Conservation (phyloP, 306 rosid species). For the Parietaria judaica region DNA sequence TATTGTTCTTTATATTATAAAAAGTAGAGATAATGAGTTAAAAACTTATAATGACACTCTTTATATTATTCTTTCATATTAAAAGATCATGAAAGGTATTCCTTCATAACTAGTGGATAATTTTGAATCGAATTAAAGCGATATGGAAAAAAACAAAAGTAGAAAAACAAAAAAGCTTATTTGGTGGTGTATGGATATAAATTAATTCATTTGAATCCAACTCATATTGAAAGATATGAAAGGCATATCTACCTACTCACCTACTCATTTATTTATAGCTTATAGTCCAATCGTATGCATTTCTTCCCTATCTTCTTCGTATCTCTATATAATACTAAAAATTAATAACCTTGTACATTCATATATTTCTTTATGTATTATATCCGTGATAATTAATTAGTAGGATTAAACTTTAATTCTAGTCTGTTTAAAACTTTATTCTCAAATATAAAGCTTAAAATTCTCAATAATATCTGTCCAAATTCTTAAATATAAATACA, state of each 20-base stretch:
- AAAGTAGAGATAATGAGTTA: not conserved
- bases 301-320: not conserved
- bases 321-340: not conserved
- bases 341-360: not conserved
- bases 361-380: not conserved
- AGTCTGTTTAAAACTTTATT: no score
- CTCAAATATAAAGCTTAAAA: no score
- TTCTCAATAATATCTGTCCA: no score
- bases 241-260: conserved; percentile 4
- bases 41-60: not conserved
- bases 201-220: no score
- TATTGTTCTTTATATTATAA: no score
- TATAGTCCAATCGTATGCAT: not conserved
- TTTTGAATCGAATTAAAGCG: no score
- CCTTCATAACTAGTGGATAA: no score
- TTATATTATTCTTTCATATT: not conserved
- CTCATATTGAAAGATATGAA: not conserved
- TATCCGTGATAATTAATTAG: not conserved
- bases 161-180: no score
- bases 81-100: no score
- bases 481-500: no score
- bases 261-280: not conserved
- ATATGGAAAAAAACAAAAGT: not conserved
- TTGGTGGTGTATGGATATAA: no score
- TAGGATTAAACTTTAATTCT: no score